Base-by-base conservation (phyloP, 495 filamentous ascomycete genomes). In the Hypoxylon lenormandii region DNA sequence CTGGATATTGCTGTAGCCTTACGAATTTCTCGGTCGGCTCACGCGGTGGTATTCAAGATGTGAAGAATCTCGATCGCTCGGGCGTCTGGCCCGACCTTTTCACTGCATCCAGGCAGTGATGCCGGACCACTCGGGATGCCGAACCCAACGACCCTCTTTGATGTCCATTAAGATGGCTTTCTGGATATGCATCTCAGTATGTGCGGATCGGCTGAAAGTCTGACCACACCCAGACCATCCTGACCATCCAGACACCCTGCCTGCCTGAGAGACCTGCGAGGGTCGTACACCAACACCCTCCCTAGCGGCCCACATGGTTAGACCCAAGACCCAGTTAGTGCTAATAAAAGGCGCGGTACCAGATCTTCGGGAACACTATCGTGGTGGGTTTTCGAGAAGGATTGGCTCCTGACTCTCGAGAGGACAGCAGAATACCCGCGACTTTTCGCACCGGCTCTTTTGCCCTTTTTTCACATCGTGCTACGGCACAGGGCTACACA, bases 351-450 rank as follows among this genome's bases (percentile, higher is more conserved):
- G 64, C 42, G 61, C 62, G 61, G 70, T 69, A 70, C 73, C 73
- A 75, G 73, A 75, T 75, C 73, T 66, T 70, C 73, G 73, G 73
- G 73, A 73, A 66, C 62, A 53, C 55, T 62, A 59, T 59, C 48
- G 10, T 38, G 4, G 55, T 36, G 56, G 43, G 23, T 46, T 22
- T 51, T 52, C 51, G 45, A 51, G 49, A 59, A 50, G 68, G 57
- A 71, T 71, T 71, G 68, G 68, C 26, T 63, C 50, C 43, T 61
- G 43, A 6, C 42, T 5, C 16, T 45, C 42, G 15, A 10, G 42
- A n/a, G 55, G 64, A 56, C 40, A 40, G 52, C 38, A 43, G 48
- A 62, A 71, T 71, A 71, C 62, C 57, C 56, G 47, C 52, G 56
- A 48, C 43, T 57, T 37, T 46, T 48, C 40, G 50, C 37, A 64